phyloP scores from a whole-genome alignment of 371 early-diverging fungal genomes.

The Lichtheimia hyalospora region DNA sequence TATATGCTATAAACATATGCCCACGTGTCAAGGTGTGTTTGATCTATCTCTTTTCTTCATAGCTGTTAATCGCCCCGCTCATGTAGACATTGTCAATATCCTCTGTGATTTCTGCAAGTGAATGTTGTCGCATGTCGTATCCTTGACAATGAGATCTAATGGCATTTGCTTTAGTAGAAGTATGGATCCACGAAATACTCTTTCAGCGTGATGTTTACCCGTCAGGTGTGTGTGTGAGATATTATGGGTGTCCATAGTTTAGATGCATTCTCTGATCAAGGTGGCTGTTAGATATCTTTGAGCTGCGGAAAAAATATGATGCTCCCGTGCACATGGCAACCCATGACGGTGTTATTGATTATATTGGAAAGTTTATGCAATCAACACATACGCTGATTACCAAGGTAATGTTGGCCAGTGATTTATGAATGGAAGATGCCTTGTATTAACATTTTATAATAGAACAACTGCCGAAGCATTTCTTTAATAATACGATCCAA shows the following conservation, averaged over 20 bases:
- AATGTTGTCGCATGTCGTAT: not conserved
- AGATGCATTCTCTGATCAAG: not conserved
- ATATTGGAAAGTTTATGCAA: constrained; percentile 47
- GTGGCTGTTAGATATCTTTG: constrained; percentile 35
- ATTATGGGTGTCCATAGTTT: too few species aligned
- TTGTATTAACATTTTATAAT: not conserved
- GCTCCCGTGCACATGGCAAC: constrained; percentile 50
- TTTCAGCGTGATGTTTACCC: constrained; percentile 56
- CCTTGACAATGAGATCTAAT: too few species aligned
- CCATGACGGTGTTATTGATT: constrained; percentile 43
- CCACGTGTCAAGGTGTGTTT: constrained; percentile 3
- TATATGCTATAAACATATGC: not conserved
- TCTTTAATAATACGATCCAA: constrained; percentile 31
- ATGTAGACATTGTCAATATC: constrained; percentile 13
- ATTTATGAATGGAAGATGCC: not conserved
- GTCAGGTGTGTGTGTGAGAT: constrained; percentile 24
- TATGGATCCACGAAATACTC: constrained; percentile 58
- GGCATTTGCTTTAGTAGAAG: constrained; percentile 35
- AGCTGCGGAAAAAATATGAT: constrained; percentile 46
- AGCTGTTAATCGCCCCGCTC: too few species aligned
- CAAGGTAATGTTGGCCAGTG: constrained; percentile 29
- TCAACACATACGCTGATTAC: constrained; percentile 41
- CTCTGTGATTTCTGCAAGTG: constrained; percentile 29
- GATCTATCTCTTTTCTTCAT: not conserved
- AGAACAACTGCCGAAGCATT: constrained; percentile 42